Evolutionary conservation across 352 stramenopile genomes (phyloP), one percentile per base, ranked within the genome.

Genomic region (Phytophthora hibernalis): DNA sequence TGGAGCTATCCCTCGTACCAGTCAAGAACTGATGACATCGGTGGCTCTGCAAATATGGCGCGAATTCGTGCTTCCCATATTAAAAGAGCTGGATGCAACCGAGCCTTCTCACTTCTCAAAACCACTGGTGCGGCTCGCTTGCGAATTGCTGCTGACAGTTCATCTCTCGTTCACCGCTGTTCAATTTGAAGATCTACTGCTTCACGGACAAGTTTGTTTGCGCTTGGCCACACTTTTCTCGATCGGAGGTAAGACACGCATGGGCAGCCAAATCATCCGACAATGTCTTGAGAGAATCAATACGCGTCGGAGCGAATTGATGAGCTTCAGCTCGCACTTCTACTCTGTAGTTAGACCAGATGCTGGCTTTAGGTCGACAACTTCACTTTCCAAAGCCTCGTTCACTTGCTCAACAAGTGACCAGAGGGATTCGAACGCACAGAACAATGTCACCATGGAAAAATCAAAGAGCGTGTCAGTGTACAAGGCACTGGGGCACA

Each of bases 401-500:
- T 73, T 80, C 18, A 82, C 84, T 2, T 82, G 87, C 18, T 76
- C 75, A 22, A 77, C 79, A 22, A 38, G 51, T 8, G 24, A 74
- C 42, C 24, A 16, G 2, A 52, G 48, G 1, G 26, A 49, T 12
- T 42, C 44, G 7, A 47, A 26, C 5, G 74, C 24, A 5, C 37
- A 68, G 3, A 66, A 81, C 30, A 68, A 43, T 6, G 9, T 28
- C 30, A 16, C 20, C 16, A 31, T 10, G 12, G 40, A 40, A 44
- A 45, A 16, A 26, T 12, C 1, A 4, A 72, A 53, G 61, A 79
- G 55, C 13, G 15, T 5, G 72, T 91, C 16, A 77, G 82, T 6
- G 72, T 93, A 28, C 35, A 70, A 24, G 81, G 81, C 9, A 87
- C 82, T 12, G 81, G 84, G 0, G 85, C 80, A 3, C 81, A 90